Percentiles rank a stretch among this genome's conserved stretches.
These are phyloP conservation scores for Penicillium brasilianum DNA, from an alignment of 2,329 filamentous ascomycete genomes.

Conservation along the genomic window DNA sequence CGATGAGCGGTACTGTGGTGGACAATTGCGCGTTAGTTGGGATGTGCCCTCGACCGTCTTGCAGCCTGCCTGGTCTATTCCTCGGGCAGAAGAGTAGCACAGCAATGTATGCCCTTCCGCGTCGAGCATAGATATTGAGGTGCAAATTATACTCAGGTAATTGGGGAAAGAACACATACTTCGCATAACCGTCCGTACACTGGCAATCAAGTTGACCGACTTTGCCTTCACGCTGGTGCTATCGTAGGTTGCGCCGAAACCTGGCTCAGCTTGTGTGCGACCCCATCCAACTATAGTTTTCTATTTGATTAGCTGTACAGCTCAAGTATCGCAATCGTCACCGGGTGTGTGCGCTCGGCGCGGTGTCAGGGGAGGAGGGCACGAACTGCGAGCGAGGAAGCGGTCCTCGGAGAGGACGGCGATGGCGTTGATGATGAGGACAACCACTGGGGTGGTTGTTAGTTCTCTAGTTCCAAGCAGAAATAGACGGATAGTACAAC, in stretches of 20 bases:
- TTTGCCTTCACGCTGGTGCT: constrained; percentile 84
- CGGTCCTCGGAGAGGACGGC: constrained; percentile 93
- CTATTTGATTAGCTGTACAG: constrained; percentile 9
- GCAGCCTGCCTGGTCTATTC: not conserved
- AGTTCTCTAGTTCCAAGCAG: constrained; percentile 4
- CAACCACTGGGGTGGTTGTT: constrained; percentile 61
- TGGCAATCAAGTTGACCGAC: constrained; percentile 86
- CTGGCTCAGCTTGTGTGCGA: constrained; percentile 65
- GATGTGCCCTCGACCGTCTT: not conserved
- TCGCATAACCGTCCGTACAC: constrained; percentile 88
- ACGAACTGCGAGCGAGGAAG: constrained; percentile 78
- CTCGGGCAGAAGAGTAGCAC: not conserved
- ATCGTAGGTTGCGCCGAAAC: constrained; percentile 73
- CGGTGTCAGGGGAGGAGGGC: constrained; percentile 11
- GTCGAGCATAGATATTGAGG: not conserved
- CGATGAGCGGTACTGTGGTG: constrained; percentile 76
- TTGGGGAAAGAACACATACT: constrained; percentile 62
- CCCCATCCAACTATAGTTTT: constrained; percentile 76
- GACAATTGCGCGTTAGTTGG: constrained; percentile 16
- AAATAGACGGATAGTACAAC: constrained; percentile 1
- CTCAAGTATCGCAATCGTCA: not conserved
- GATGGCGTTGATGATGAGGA: constrained; percentile 92
- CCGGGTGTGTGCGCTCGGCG: not conserved
- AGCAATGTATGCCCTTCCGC: not conserved
- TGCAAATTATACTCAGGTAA: not conserved